phyloP scores from a whole-genome alignment of 1,284 basidiomycete species.

The Calocybe gambosa region DNA sequence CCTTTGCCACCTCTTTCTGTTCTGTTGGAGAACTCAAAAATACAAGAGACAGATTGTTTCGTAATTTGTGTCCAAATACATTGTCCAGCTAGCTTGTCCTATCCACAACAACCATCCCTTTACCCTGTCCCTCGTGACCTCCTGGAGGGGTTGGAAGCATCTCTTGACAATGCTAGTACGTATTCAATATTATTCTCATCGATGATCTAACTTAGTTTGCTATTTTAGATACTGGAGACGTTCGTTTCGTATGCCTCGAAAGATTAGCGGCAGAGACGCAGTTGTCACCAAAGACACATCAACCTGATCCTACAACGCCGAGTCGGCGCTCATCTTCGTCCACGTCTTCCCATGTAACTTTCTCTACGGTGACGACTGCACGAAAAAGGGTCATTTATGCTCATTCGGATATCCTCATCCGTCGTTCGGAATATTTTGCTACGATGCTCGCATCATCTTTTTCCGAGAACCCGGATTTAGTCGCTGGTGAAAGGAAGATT shows the following conservation, averaged over 20 bases:
- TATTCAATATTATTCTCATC: slow-evolving; percentile 4
- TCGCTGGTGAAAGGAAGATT: slow-evolving; percentile 48
- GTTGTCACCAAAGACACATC: slow-evolving; percentile 22
- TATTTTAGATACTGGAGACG: slow-evolving; percentile 40
- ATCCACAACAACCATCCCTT: slow-evolving; percentile 59
- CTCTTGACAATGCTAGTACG: slow-evolving; percentile 60
- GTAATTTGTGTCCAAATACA: slow-evolving; percentile 69
- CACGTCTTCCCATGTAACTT: slow-evolving; percentile 36
- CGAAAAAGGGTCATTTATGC: slow-evolving; percentile 74
- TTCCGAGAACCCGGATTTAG: slow-evolving; percentile 42
- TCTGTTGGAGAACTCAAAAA: slow-evolving; percentile 52
- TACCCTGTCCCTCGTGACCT: slow-evolving; percentile 59
- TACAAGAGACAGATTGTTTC: slow-evolving; percentile 57
- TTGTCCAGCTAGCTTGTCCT: slow-evolving; percentile 57
- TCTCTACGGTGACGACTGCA: slow-evolving; percentile 40
- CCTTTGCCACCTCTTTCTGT: slow-evolving; percentile 57
- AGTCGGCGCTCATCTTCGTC: slow-evolving; percentile 28
- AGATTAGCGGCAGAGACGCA: slow-evolving; percentile 33
- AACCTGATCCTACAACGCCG: slow-evolving; percentile 19
- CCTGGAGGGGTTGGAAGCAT: slow-evolving; percentile 55
- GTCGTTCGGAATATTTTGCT: slow-evolving; percentile 74
- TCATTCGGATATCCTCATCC: slow-evolving; percentile 70
- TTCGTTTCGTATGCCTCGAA: slow-evolving; percentile 67
- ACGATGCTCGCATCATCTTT: slow-evolving; percentile 75
- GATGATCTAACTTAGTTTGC: background rate